These are phyloP conservation scores for Selaginella moellendorffii DNA, from an alignment of 75 land plant species.

Conservation along the genomic window DNA sequence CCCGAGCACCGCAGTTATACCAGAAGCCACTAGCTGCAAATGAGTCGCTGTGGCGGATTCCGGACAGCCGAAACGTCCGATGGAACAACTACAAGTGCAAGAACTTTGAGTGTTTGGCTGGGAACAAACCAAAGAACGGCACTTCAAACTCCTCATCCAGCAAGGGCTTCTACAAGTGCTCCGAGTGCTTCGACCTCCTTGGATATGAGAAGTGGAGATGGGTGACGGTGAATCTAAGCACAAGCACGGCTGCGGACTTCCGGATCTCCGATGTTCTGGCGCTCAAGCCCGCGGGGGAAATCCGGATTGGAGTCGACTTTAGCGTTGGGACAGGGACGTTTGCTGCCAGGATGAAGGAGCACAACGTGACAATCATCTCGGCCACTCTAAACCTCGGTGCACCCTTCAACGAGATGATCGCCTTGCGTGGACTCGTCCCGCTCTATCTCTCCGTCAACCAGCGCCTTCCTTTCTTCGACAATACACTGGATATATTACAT, in stretches of 20 bases:
- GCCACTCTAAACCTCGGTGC: conserved; percentile 73
- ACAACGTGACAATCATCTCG: conserved; percentile 51
- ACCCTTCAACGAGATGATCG: conserved; percentile 77
- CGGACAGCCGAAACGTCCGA: conserved; percentile 63
- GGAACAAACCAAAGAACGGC: conserved; percentile 6
- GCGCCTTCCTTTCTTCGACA: conserved; percentile 79
- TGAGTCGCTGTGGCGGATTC: conserved; percentile 59
- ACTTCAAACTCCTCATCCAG: conserved; percentile 30
- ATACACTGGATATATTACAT: conserved; percentile 78
- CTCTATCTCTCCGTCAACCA: conserved; percentile 49
- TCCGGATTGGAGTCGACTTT: conserved; percentile 67
- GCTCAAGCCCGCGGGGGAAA: conserved; percentile 56
- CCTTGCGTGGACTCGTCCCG: conserved; percentile 65
- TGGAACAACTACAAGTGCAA: conserved; percentile 62
- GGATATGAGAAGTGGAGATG: conserved; percentile 28
- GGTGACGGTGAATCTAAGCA: conserved; percentile 26
- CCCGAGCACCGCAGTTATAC: conserved; percentile 58
- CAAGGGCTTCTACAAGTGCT: conserved; percentile 51
- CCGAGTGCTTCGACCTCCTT: conserved; percentile 61
- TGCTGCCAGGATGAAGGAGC: conserved; percentile 81
- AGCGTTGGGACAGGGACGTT: conserved; percentile 65
- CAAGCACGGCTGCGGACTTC: conserved; percentile 38
- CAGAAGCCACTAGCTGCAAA: conserved; percentile 49
- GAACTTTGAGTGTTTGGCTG: conserved; percentile 43
- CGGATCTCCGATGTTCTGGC: conserved; percentile 41